Base-by-base conservation (phyloP, 2,329 filamentous ascomycete species). In the Niveomyces coronatus region DNA sequence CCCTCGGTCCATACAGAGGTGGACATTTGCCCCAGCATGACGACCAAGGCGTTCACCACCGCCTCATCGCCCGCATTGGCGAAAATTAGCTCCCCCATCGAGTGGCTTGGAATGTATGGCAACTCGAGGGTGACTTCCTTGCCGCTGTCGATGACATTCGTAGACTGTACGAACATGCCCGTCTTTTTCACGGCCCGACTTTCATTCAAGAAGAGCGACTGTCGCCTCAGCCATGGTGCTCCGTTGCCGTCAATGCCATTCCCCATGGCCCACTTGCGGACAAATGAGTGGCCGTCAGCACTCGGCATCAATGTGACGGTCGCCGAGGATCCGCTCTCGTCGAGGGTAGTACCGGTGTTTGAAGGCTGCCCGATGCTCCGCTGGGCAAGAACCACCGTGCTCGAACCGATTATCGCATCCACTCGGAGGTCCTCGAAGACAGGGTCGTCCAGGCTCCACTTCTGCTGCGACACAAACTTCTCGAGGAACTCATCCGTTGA, bases 61-160 rank as follows among this genome's bases (percentile, higher is more conserved):
- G 50, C 48, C 41, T 43, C 40, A 42, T 33, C 44, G 33, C 45
- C 48, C 47, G 51, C 44, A 48, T 44, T 49, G 39, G 51, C 51
- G 51, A 53, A 52, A 42, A 43, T 31, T 4, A 40, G 31, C 27
- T 40, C 31, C 14, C 31, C 37, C 14, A 40, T 31, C 8, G 37
- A 35, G 5, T 40, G 37, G 26, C 37, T 40, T 8, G 37, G 23
- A 13, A 40, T 19, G 19, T 40, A 40, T 15, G 37, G 37, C 19
- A 40, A 40, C 16, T 40, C 31, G 19, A 40, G 34, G 19, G 37
- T 35, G 16, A 40, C 34, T 6, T 26, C 20, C 3, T 35, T 31
- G 4, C 19, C 37, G 5, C 10, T 26, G 9, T 31, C 37, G 1
- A 31, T 40, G 10, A 23, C 30, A 5, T 20, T 26, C 8, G 35